Conservation (phyloP, 2,329 filamentous ascomycete species). For the Leptosphaerulina australis region DNA sequence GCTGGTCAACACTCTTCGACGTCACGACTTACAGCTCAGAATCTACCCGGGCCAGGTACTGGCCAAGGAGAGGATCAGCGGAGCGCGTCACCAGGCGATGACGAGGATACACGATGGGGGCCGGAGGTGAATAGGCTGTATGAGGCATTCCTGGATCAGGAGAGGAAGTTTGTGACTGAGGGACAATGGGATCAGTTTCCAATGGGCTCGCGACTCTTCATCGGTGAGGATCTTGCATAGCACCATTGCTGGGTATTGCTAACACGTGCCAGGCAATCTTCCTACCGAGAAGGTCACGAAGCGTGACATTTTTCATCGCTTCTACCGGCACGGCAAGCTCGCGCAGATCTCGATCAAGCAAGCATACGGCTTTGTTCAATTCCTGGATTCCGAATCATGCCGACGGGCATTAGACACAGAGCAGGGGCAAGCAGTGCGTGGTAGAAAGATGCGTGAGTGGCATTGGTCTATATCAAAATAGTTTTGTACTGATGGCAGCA, state of each 20-base stretch:
- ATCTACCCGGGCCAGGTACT: constrained; percentile 37
- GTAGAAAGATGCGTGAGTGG: constrained; percentile 88
- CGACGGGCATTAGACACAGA: constrained; percentile 74
- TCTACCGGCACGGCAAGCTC: constrained; percentile 81
- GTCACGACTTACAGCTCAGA: constrained; percentile 34
- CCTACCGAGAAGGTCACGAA: constrained; percentile 93
- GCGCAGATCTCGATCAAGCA: constrained; percentile 97
- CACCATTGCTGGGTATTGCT: constrained; percentile 3
- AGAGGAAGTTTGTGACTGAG: constrained; percentile 76
- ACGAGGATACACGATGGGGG: constrained; percentile 59
- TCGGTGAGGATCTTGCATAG: constrained; percentile 63
- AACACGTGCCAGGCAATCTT: constrained; percentile 71
- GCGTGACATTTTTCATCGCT: constrained; percentile 89
- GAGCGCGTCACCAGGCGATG: constrained; percentile 42
- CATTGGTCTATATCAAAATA: background rate
- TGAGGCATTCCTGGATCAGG: constrained; percentile 74
- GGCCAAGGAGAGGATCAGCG: constrained; percentile 33
- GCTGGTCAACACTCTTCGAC: constrained; percentile 23
- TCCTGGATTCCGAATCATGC: constrained; percentile 77
- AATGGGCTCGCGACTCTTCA: constrained; percentile 76
- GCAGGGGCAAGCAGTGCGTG: constrained; percentile 80
- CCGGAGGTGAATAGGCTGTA: constrained; percentile 69
- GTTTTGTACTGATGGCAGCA: constrained; percentile 50
- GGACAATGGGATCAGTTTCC: constrained; percentile 84
- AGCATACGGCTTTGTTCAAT: constrained; percentile 96